Base-by-base conservation (phyloP, 768 basidiomycete genomes). In the Kwoniella mangroviensis region DNA sequence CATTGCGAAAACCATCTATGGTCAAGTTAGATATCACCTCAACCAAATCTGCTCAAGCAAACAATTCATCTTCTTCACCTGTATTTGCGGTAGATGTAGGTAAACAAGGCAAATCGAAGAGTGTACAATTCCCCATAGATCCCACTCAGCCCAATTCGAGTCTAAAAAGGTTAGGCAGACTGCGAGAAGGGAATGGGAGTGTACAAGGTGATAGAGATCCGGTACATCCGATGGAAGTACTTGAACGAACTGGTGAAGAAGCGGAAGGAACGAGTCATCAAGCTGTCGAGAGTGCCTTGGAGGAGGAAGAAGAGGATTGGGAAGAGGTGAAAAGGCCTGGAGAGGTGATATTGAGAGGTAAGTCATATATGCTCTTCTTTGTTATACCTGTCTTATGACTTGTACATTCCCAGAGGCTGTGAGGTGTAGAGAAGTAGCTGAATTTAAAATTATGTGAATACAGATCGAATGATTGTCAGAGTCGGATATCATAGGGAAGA, bases 391-490 rank as follows among this genome's bases (percentile, higher is more conserved):
- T 2, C 3, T 4, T 60, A 26, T 34, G 6, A 34, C 9, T 34
- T 4, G 1, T 34, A 34, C 34, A 28, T 34, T 7, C 34, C 34
- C 34, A 34, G 9, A 7, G 34, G 34, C 6, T 34, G 34, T 34
- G 34, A 34, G 6, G 34, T 34, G 34, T 6, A 34, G 34, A 60
- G 28, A 17, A 24, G 58, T n/a, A n/a, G 41, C 11, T 42, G 6
- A 22, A 24, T 12, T 17, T 17, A 28, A 6, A 17, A 43, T 43
- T 34, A 5, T 15, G 19, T 24, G 34, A 34, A 34, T 12, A 19
- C 67, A 96, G 95, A 96, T 83, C 87, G 95, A 70, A 95, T 97
- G 93, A 86, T 95, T 6, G 90, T 97, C 34, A 86, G 90, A 67
- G 87, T 91, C 1, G 88, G 87, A 54, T 89, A 90, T 81, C 89